A percentile compares a stretch with the other conserved stretches of the same genome.
These are phyloP conservation scores for Candida endomychidarum DNA, from an alignment of 805 yeast species.

Conservation along the genomic window DNA sequence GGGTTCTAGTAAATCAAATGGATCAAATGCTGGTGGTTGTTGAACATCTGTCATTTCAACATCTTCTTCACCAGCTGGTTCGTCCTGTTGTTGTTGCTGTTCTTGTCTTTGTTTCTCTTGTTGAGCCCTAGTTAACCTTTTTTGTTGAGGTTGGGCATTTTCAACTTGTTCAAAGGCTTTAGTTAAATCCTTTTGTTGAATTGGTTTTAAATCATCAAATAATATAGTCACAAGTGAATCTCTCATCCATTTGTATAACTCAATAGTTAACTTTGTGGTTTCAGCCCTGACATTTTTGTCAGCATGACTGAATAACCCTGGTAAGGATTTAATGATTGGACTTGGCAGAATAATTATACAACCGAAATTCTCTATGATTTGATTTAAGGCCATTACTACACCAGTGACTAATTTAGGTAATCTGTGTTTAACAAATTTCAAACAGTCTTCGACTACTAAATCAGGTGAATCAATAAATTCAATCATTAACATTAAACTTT, in stretches of 20 bases:
- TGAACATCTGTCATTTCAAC: conserved; percentile 30
- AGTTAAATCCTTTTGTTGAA: conserved; percentile 82
- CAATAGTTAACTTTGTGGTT: conserved; percentile 66
- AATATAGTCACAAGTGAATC: conserved; percentile 55
- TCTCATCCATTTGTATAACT: conserved; percentile 74
- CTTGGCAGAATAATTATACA: conserved; percentile 59
- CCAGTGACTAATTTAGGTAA: conserved; percentile 81
- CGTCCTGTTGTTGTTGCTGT: conserved; percentile 10
- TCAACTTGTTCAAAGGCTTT: conserved; percentile 60
- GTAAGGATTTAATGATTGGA: conserved; percentile 54
- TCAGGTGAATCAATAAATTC: conserved; percentile 64
- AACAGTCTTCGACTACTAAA: conserved; percentile 62
- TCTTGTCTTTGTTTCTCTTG: conserved; percentile 29
- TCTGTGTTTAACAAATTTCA: conserved; percentile 60
- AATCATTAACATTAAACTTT: conserved; percentile 58
- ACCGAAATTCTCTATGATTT: conserved; percentile 62
- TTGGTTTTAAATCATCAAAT: conserved; percentile 78
- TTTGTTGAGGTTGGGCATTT: conserved; percentile 46
- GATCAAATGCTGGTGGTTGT: conserved; percentile 43
- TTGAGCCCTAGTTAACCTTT: conserved; percentile 47
- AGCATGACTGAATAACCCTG: conserved; percentile 77
- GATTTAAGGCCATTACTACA: conserved; percentile 53
- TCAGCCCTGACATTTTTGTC: conserved; percentile 85
- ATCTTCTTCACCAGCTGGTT: conserved; percentile 22
- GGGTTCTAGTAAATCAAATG: conserved; percentile 70